These are phyloP conservation scores for Lentinula sp. DNA, from an alignment of 768 basidiomycete species.

Conservation along the genomic window DNA sequence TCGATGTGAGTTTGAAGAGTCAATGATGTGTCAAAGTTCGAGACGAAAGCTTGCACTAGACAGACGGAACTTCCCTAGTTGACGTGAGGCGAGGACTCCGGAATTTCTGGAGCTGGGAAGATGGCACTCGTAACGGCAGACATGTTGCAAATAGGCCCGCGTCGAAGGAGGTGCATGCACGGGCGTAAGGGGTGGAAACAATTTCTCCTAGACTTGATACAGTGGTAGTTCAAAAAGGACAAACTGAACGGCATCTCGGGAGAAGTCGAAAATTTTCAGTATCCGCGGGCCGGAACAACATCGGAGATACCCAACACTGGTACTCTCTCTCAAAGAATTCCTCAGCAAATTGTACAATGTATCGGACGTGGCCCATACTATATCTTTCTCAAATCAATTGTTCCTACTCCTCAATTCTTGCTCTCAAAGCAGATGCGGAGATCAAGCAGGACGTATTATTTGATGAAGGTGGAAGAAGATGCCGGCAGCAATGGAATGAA, in stretches of 20 bases:
- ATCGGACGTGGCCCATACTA: no score
- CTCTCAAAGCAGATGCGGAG: not conserved
- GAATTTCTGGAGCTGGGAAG: not conserved
- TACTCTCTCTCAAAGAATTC: not conserved
- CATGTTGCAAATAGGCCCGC: not conserved
- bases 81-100: conserved; percentile 2
- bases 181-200: not conserved
- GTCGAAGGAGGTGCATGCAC: not conserved
- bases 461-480: not conserved
- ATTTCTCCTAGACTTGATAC: not conserved
- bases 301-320: not conserved
- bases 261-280: not conserved
- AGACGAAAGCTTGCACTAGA: not conserved
- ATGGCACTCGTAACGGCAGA: not conserved
- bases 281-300: not conserved
- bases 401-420: not conserved
- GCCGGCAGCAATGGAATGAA: conserved; percentile 4
- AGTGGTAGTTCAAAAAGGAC: not conserved
- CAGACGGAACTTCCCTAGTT: not conserved
- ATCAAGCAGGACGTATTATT: not conserved
- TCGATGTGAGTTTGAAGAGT: not conserved
- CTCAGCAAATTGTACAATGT: not conserved
- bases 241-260: not conserved
- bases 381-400: not conserved
- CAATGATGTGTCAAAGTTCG: conserved; percentile 1